Evolutionary conservation across 1,139 yeast genomes (phyloP).

Genomic region (Hyphopichia fennica): DNA sequence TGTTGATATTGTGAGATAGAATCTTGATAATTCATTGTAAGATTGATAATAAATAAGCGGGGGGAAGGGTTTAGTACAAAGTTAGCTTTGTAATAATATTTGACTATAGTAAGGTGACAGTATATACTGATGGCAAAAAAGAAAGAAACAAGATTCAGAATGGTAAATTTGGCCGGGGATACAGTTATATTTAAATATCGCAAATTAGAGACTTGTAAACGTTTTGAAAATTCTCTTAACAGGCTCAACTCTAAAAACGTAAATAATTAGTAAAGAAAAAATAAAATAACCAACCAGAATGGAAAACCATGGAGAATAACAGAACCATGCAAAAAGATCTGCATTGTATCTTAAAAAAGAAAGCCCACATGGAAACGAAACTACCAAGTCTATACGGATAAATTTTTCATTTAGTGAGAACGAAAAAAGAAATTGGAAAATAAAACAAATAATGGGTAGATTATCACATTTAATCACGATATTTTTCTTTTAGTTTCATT

Average conservation of each 20-base stretch:
- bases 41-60: background rate
- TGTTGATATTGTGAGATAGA: background rate
- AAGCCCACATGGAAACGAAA: too few relatives aligned
- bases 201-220: background rate
- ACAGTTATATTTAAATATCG: background rate
- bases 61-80: background rate
- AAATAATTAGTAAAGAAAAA: background rate
- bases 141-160: too few relatives aligned
- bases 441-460: constrained; percentile 1
- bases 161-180: background rate
- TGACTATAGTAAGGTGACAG: too few relatives aligned
- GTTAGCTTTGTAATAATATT: too few relatives aligned
- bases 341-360: too few relatives aligned
- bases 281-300: background rate
- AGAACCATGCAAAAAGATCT: too few relatives aligned
- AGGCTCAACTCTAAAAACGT: background rate
- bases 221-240: background rate
- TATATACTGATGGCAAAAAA: too few relatives aligned
- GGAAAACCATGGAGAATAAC: too few relatives aligned
- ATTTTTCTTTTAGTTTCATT: background rate
- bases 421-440: background rate
- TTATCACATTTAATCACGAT: background rate
- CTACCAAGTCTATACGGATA: too few relatives aligned
- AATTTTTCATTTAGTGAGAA: background rate
- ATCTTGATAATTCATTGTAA: background rate